A percentile compares a stretch with the other conserved stretches of the same genome.
These are phyloP conservation scores for Harringtonia aguacate DNA, from an alignment of 2,329 filamentous ascomycete genomes.

Conservation along the genomic window DNA sequence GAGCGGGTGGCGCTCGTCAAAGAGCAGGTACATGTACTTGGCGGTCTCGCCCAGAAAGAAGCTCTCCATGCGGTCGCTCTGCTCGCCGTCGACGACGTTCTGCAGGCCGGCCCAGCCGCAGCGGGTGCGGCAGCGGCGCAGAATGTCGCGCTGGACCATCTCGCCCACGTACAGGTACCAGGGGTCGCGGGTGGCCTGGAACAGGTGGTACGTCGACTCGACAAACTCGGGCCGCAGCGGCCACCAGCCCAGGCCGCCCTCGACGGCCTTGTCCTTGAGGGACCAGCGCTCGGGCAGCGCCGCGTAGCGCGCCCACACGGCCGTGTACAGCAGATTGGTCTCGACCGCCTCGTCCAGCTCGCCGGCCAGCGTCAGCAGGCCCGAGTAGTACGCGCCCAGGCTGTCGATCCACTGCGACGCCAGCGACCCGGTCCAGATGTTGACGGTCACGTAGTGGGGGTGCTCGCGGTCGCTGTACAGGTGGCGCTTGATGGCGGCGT, in stretches of 20 bases:
- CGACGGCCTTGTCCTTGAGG: conserved; percentile 69
- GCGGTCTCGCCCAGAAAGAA: conserved; percentile 96
- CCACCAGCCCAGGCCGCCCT: conserved; percentile 88
- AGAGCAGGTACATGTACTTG: conserved; percentile 90
- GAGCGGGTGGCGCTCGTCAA: conserved; percentile 74
- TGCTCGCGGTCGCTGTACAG: conserved; percentile 78
- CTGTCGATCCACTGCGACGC: conserved; percentile 95
- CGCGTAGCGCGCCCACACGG: conserved; percentile 90
- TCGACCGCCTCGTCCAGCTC: conserved; percentile 86
- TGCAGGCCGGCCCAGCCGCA: conserved; percentile 92
- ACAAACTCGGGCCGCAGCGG: conserved; percentile 92
- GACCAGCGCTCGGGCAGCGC: conserved; percentile 94
- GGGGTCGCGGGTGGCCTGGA: conserved; percentile 81
- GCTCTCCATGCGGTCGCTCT: conserved; percentile 94
- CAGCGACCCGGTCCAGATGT: conserved; percentile 77
- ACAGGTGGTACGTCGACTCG: conserved; percentile 94
- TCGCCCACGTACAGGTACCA: conserved; percentile 96
- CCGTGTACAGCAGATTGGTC: conserved; percentile 81
- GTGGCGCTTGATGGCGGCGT: conserved; percentile 80
- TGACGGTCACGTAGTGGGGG: conserved; percentile 86
- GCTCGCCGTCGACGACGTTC: conserved; percentile 71
- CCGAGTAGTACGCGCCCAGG: conserved; percentile 89
- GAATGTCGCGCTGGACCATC: conserved; percentile 86
- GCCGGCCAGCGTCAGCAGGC: conserved; percentile 73
- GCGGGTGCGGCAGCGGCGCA: conserved; percentile 74